A percentile compares a stretch with the other conserved stretches of the same genome.
These are phyloP conservation scores for Fusarium dlaminii DNA, from an alignment of 2,329 filamentous ascomycete genomes.

Conservation along the genomic window DNA sequence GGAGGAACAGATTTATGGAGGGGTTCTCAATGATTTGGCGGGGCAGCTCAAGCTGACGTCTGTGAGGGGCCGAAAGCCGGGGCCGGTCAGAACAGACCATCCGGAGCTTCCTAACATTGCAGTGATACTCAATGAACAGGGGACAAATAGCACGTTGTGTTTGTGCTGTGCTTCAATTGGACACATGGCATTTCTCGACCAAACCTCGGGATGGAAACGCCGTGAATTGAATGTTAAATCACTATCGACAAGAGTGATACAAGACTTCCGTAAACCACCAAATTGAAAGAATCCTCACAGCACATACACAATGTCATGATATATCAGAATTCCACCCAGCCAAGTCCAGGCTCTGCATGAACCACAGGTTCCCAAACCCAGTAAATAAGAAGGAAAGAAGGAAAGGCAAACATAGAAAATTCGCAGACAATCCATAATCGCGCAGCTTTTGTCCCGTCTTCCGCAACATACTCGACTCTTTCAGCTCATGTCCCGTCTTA, in stretches of 20 bases:
- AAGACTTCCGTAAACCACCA: conserved; percentile 22
- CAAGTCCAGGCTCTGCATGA: conserved; percentile 10
- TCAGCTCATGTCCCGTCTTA: conserved; percentile 46
- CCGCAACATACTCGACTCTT: neutral
- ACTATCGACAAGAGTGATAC: conserved; percentile 11
- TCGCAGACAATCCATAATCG: conserved; percentile 2
- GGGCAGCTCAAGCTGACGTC: conserved; percentile 27
- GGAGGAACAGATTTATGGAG: conserved; percentile 35
- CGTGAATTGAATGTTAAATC: conserved; percentile 15
- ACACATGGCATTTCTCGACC: neutral
- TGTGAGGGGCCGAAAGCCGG: conserved; percentile 26
- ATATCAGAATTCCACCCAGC: conserved; percentile 35
- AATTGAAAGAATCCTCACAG: conserved; percentile 11
- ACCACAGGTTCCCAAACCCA: conserved; percentile 1
- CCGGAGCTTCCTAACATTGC: conserved; percentile 4
- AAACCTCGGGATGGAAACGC: conserved; percentile 23
- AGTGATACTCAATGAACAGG: neutral
- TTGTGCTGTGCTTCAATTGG: conserved; percentile 1
- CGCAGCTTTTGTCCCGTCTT: conserved; percentile 9
- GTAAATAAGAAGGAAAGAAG: neutral
- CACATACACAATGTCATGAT: conserved; percentile 23
- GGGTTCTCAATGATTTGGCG: conserved; percentile 33
- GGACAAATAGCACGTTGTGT: conserved; percentile 1
- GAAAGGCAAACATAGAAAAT: neutral
- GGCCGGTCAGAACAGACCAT: conserved; percentile 9